Evolutionary conservation across 2,329 filamentous ascomycete genomes (phyloP), one percentile per base, ranked within the genome.

Genomic region (Fusarium continuum): DNA sequence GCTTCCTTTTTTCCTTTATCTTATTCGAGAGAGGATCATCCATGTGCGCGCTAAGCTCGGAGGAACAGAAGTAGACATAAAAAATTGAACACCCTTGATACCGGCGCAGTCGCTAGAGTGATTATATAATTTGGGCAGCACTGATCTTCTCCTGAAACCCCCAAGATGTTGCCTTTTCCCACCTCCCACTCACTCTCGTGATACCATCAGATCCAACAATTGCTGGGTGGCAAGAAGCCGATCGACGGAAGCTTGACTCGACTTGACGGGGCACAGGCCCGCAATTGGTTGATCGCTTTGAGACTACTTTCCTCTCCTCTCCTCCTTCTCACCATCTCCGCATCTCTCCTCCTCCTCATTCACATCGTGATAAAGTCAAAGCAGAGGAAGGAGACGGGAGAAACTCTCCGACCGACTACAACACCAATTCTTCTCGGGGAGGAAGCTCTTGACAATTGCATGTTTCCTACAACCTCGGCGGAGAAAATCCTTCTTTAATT

Each of bases 21-120:
- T 45, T 29, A 16, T 45, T 16, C 9, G 26, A 31, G 39, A 39
- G 57, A 40, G 43, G 56, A 54, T 64, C 43, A 29, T 50, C 59
- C n/a, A n/a, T 22, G 16, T 44, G 54, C 60, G 57, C 62, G 62
- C 62, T 63, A 65, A 65, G 35, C 62, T 66, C 62, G 57, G 50
- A 32, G 32, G 32, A 14, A 19, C 35, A 26, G 35, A 26, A 41
- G 10, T 25, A 36, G 55, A 47, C 40, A 10, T 5, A 59, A 59
- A 60, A 41, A 29, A 41, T n/a, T 9, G 9, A n/a, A 14, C 34
- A 54, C 4, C 3, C 34, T 46, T 22, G 3, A 19, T 9, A n/a
- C 14, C 16, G 11, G 3, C 5, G 6, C 6, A 10, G 11, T 4
- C 25, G 11, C 5, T 17, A 9, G 1, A 47, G n/a, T 55, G 55